phyloP scores from a whole-genome alignment of 495 filamentous ascomycete genomes.

The Chaetomium tenue region DNA sequence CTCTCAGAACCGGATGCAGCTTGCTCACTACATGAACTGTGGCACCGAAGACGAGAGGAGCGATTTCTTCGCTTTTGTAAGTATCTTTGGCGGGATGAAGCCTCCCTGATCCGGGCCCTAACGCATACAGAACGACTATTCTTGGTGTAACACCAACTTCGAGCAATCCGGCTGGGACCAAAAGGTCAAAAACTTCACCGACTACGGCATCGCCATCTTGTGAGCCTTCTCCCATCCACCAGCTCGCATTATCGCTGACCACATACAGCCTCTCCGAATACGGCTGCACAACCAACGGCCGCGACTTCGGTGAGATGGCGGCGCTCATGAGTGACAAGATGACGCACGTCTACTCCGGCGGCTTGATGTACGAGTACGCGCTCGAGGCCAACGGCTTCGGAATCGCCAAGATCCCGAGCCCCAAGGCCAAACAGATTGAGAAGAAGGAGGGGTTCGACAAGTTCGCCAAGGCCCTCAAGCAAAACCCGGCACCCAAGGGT shows the following conservation, averaged over 20 bases:
- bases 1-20: slow-evolving; percentile 80
- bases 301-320: slow-evolving; percentile 76
- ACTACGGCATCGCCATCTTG: slow-evolving; percentile 90
- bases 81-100: slow-evolving; percentile 18
- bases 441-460: slow-evolving; percentile 52
- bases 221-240: slow-evolving; percentile 14
- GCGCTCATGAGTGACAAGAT: slow-evolving; percentile 81
- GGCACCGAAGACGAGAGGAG: slow-evolving; percentile 79
- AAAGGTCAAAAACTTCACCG: slow-evolving; percentile 87
- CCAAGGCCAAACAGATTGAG: slow-evolving; percentile 30
- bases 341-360: slow-evolving; percentile 92
- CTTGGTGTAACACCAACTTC: slow-evolving; percentile 91
- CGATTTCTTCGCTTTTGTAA: slow-evolving; percentile 90
- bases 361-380: slow-evolving; percentile 95
- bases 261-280: slow-evolving; percentile 74
- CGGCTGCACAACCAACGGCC: slow-evolving; percentile 78
- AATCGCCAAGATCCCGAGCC: slow-evolving; percentile 67
- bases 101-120: neutral
- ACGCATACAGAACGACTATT: slow-evolving; percentile 76
- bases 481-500: slow-evolving; percentile 64
- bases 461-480: slow-evolving; percentile 63
- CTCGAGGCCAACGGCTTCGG: slow-evolving; percentile 77
- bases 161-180: slow-evolving; percentile 77
- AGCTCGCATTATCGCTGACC: no score
- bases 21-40: slow-evolving; percentile 95